These are phyloP conservation scores for Debaryomyces hansenii DNA, from an alignment of 805 yeast species.

Conservation along the genomic window DNA sequence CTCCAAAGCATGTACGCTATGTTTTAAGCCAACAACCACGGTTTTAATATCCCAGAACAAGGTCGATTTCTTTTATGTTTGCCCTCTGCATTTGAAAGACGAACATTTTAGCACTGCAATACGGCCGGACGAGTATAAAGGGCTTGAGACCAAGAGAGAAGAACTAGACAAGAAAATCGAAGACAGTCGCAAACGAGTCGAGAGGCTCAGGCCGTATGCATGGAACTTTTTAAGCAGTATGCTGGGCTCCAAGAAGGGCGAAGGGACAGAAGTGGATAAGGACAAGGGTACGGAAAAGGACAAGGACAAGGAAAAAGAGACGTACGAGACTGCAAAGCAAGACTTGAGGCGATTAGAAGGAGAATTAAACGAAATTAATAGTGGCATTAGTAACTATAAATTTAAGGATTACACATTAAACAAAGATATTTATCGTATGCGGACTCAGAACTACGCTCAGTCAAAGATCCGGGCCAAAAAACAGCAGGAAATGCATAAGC, in stretches of 20 bases:
- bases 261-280: constrained; percentile 16
- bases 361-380: constrained; percentile 16
- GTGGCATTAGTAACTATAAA: constrained; percentile 23
- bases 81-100: constrained; percentile 49
- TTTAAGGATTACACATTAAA: constrained; percentile 43
- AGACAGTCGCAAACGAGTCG: constrained; percentile 22
- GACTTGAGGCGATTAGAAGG: constrained; percentile 18
- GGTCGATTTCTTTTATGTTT: constrained; percentile 54
- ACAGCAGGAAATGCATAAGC: constrained; percentile 30
- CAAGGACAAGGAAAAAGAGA: constrained; percentile 6
- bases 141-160: constrained; percentile 14
- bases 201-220: constrained; percentile 30
- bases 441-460: constrained; percentile 39
- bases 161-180: constrained; percentile 18
- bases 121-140: constrained; percentile 35
- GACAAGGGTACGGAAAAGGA: constrained; percentile 20
- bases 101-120: constrained; percentile 43
- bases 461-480: constrained; percentile 27
- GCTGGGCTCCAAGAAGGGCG: constrained; percentile 4
- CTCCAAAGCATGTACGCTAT: constrained; percentile 47
- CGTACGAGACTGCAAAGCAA: constrained; percentile 14
- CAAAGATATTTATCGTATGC: constrained; percentile 38
- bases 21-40: constrained; percentile 48
- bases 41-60: constrained; percentile 49
- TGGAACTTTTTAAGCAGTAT: constrained; percentile 29